A percentile compares a stretch with the other conserved stretches of the same genome.
Evolutionary conservation across 257 asterid genomes (phyloP).

Genomic region (Datura wrightii): DNA sequence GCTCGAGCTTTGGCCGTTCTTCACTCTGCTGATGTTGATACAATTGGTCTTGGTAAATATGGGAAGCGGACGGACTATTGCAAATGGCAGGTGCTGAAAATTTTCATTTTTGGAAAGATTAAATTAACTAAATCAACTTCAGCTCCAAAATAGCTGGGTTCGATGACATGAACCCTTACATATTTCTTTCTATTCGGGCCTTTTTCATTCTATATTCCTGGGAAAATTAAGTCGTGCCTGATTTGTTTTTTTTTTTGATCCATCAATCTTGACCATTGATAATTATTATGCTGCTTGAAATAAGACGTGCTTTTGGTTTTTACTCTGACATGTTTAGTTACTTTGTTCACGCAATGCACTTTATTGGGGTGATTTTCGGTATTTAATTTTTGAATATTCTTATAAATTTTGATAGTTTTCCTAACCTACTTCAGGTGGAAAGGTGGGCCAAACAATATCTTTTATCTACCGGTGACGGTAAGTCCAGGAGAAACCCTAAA

Average conservation of each 20-base stretch:
- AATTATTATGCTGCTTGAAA: constrained; percentile 14
- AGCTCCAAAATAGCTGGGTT: constrained; percentile 13
- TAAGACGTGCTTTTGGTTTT: neutral
- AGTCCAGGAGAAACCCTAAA: constrained; percentile 81
- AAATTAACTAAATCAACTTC: neutral
- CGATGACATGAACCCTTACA: neutral
- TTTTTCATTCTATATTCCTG: neutral
- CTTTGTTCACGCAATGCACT: constrained; percentile 18
- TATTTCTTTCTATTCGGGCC: neutral
- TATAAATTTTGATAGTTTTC: constrained; percentile 30
- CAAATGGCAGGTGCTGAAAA: constrained; percentile 76
- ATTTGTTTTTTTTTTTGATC: neutral
- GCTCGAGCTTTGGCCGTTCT: constrained; percentile 85
- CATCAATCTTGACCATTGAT: neutral
- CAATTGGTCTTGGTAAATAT: constrained; percentile 70
- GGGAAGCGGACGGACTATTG: constrained; percentile 85
- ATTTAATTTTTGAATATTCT: neutral
- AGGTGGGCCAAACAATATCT: constrained; percentile 96
- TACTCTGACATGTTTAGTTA: neutral
- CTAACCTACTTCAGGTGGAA: constrained; percentile 67
- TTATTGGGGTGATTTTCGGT: neutral
- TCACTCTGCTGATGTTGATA: constrained; percentile 81
- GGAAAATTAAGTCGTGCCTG: neutral
- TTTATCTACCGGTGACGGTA: constrained; percentile 83
- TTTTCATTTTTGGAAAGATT: constrained; percentile 8